Percentiles rank a stretch among this genome's conserved stretches.
These are phyloP conservation scores for Candida tammaniensis DNA, from an alignment of 805 yeast species.

Conservation along the genomic window DNA sequence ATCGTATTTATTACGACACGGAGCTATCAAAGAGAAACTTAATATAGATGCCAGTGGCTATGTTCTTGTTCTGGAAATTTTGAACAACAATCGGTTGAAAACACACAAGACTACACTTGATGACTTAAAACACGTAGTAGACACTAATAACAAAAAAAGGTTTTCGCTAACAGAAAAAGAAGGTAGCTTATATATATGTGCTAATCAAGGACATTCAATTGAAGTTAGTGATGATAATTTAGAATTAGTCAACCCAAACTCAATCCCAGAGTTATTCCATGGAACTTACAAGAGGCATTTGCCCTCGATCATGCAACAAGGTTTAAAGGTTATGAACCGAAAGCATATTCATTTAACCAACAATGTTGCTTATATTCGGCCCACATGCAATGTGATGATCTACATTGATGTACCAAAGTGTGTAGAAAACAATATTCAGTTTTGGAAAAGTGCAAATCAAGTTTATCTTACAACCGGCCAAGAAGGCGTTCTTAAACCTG, in stretches of 20 bases:
- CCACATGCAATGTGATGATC: constrained; percentile 54
- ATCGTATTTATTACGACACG: constrained; percentile 81
- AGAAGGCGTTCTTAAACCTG: constrained; percentile 7
- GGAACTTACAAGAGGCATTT: constrained; percentile 65
- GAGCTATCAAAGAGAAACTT: constrained; percentile 68
- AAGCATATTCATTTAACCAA: constrained; percentile 88
- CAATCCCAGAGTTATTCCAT: constrained; percentile 67
- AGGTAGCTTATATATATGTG: constrained; percentile 53
- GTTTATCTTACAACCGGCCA: constrained; percentile 37
- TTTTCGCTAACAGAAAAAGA: constrained; percentile 46
- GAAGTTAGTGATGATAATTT: constrained; percentile 38
- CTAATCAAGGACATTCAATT: constrained; percentile 91
- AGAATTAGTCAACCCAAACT: constrained; percentile 22
- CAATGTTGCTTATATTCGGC: constrained; percentile 69
- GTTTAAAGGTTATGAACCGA: constrained; percentile 66
- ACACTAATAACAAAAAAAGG: constrained; percentile 65
- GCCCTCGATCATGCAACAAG: constrained; percentile 45
- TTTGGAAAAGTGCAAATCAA: constrained; percentile 68
- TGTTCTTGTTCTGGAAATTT: constrained; percentile 50
- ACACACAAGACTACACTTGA: constrained; percentile 50
- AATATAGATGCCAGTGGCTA: constrained; percentile 68
- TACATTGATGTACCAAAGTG: constrained; percentile 57
- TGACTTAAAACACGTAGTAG: constrained; percentile 62
- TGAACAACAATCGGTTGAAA: constrained; percentile 58
- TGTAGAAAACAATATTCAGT: constrained; percentile 37